Base-by-base conservation (phyloP, 2,329 filamentous ascomycete genomes). In the Pyrenophora teres region DNA sequence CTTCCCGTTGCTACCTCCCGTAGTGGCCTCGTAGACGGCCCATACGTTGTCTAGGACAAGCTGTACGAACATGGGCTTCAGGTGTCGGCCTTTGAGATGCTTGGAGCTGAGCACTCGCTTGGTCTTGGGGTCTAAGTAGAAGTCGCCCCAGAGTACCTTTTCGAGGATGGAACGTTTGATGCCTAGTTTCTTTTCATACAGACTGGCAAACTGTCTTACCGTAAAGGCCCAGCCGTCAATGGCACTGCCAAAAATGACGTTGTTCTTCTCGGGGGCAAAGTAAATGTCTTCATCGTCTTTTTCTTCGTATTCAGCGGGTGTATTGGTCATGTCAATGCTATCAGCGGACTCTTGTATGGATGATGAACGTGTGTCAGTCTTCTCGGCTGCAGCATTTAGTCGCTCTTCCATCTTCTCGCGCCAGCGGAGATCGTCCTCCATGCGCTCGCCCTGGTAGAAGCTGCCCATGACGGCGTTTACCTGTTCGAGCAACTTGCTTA, bases 221-320 rank as follows among this genome's bases (percentile, higher is more conserved):
- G 94, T 99, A 67, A 99, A 99, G 2, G 94, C 94, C 94, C 94
- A 99, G n/a, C 94, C 94, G 70, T 99, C 94, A 50, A 96, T 88
- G 53, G 94, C 94, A 71, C 93, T 97, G 78, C 91, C 92, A 73
- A 99, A 99, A 59, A 99, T 97, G 73, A 99, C 94, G 69, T 99
- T 99, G 74, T 97, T 97, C 75, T 93, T 96, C 70, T 99, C 94
- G 0, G 94, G 94, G 0, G 94, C 91, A 75, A 99, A 99, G 74
- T 99, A 99, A 21, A 99, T 87, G 72, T 97, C 92, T 72, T 97
- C 92, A 67, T 99, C 94, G 67, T 97, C 92, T 63, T 87, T 86
- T 71, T 97, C 94, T 72, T 97, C 87, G 63, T 91, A 99, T 40
- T 84, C 82, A 8, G 78, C 78, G 27, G 78, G 76, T 0, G 80